Evolutionary conservation across 2,329 filamentous ascomycete genomes (phyloP).

Genomic region (Ramularia endophylla): DNA sequence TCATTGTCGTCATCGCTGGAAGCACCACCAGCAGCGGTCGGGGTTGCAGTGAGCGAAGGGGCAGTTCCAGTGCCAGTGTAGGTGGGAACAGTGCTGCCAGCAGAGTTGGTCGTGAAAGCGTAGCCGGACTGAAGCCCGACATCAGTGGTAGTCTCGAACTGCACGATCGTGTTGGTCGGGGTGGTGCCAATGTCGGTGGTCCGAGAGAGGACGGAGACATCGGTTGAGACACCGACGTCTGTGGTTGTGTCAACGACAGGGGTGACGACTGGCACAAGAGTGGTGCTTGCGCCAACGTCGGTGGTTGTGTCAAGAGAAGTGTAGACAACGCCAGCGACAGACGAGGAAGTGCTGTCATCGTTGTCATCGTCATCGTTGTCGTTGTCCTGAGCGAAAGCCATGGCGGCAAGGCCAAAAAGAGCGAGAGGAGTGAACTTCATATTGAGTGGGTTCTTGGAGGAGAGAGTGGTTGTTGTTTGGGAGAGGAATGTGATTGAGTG

Average conservation of each 20-base stretch:
- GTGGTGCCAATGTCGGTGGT: slow-evolving; percentile 11
- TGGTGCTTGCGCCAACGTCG: slow-evolving; percentile 7
- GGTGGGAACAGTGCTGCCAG: slow-evolving; percentile 6
- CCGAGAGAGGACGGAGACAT: slow-evolving; percentile 2
- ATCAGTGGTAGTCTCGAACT: slow-evolving; percentile 10
- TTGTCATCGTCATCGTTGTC: slow-evolving; percentile 9
- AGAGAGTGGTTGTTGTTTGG: too few species aligned
- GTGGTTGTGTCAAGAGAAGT: slow-evolving; percentile 7
- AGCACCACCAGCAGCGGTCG: background rate
- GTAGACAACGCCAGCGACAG: slow-evolving; percentile 6
- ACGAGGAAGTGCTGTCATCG: slow-evolving; percentile 8
- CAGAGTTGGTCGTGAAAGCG: slow-evolving; percentile 9
- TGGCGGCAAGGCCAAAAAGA: slow-evolving; percentile 8
- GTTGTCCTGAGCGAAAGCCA: slow-evolving; percentile 7
- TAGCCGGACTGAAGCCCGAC: slow-evolving; percentile 11
- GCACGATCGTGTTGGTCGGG: slow-evolving; percentile 7
- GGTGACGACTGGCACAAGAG: slow-evolving; percentile 10
- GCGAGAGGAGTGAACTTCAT: too few species aligned
- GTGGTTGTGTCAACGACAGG: slow-evolving; percentile 6
- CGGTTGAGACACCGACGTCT: slow-evolving; percentile 6
- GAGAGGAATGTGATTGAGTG: too few species aligned
- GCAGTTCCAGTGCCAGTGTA: slow-evolving; percentile 6
- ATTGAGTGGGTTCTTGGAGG: too few species aligned
- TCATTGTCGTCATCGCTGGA: too few species aligned
- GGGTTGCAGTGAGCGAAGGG: background rate